These are phyloP conservation scores for Thymus quinquecostatus DNA, from an alignment of 257 asterid genomes.

Conservation along the genomic window DNA sequence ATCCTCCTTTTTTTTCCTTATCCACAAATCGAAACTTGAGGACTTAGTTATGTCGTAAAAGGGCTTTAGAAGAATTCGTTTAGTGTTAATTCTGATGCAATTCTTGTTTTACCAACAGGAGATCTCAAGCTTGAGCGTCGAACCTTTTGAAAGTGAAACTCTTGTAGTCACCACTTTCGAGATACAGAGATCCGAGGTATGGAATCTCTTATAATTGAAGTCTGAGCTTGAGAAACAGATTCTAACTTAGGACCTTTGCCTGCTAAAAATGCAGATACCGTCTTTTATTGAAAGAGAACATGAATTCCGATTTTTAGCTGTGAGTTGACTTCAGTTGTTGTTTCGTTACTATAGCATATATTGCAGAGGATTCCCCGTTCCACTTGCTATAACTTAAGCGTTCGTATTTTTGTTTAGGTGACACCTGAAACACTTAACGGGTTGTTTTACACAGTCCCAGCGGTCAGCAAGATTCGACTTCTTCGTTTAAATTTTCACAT, in stretches of 20 bases:
- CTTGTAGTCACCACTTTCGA: slow-evolving; percentile 80
- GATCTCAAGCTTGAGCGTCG: slow-evolving; percentile 95
- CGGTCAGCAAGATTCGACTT: slow-evolving; percentile 51
- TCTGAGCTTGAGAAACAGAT: slow-evolving; percentile 24
- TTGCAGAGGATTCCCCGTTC: background rate
- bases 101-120: slow-evolving; percentile 52
- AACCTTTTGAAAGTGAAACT: slow-evolving; percentile 79
- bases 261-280: slow-evolving; percentile 65
- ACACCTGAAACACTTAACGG: slow-evolving; percentile 84
- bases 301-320: slow-evolving; percentile 91
- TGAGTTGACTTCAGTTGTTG: slow-evolving; percentile 42
- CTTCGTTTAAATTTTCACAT: background rate
- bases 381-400: slow-evolving; percentile 3
- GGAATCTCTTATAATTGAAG: slow-evolving; percentile 9
- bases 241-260: slow-evolving; percentile 33
- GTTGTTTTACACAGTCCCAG: slow-evolving; percentile 66
- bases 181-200: slow-evolving; percentile 89
- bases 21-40: slow-evolving; percentile 2
- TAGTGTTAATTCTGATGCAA: slow-evolving; percentile 24
- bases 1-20: background rate
- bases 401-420: slow-evolving; percentile 54
- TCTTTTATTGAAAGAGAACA: slow-evolving; percentile 95
- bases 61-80: background rate
- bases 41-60: background rate
- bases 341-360: slow-evolving; percentile 13